These are phyloP conservation scores for Chenopodium album DNA, from an alignment of 148 eudicot species.

Conservation along the genomic window DNA sequence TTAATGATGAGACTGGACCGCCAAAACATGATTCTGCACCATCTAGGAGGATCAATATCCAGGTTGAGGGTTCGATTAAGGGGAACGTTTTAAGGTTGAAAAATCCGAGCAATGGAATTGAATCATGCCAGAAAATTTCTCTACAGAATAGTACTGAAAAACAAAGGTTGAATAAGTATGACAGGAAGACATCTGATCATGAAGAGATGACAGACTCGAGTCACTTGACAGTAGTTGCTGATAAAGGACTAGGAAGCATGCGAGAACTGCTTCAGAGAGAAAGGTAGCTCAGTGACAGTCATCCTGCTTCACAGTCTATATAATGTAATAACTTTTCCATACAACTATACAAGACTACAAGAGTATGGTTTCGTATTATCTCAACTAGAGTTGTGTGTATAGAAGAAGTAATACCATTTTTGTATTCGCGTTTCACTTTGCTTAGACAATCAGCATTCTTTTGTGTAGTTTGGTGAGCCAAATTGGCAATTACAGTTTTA, in stretches of 20 bases:
- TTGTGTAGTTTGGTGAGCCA: background rate
- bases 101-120: constrained; percentile 4
- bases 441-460: background rate
- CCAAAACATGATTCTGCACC: constrained; percentile 24
- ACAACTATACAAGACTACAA: background rate
- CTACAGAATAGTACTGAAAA: background rate
- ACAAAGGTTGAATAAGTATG: background rate
- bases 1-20: constrained; percentile 27
- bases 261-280: constrained; percentile 18
- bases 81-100: background rate
- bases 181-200: background rate
- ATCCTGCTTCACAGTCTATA: background rate
- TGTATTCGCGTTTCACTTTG: background rate
- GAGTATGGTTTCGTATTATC: background rate
- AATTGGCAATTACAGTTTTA: background rate
- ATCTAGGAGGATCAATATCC: constrained; percentile 23
- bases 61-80: constrained; percentile 17
- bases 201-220: background rate
- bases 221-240: background rate
- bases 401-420: background rate
- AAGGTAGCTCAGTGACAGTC: constrained; percentile 1
- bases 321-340: background rate
- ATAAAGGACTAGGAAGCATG: constrained; percentile 16
- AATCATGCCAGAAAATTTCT: constrained; percentile 11
- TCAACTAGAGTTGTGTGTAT: background rate